A percentile compares a stretch with the other conserved stretches of the same genome.
phyloP scores from a whole-genome alignment of 2,329 filamentous ascomycete genomes.

The Acrodontium crateriforme region DNA sequence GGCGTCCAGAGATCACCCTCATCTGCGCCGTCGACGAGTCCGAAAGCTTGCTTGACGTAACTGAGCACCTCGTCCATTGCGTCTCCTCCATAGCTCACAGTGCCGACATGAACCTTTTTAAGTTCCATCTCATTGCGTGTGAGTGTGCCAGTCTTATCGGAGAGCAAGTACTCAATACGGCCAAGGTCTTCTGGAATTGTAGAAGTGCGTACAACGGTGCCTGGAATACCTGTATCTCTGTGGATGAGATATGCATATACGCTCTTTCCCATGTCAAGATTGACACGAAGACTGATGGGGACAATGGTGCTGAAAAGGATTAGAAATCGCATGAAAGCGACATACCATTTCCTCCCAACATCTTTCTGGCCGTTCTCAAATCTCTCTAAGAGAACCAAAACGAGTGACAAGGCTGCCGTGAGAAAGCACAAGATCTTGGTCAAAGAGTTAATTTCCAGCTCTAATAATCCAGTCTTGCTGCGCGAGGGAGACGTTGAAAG shows the following conservation, averaged over 20 bases:
- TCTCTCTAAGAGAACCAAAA: slow-evolving; percentile 76
- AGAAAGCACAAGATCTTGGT: slow-evolving; percentile 91
- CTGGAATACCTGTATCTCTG: slow-evolving; percentile 74
- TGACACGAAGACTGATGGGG: slow-evolving; percentile 89
- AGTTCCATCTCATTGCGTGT: slow-evolving; percentile 79
- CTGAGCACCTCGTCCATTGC: slow-evolving; percentile 93
- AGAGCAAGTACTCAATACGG: slow-evolving; percentile 87
- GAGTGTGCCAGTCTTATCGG: slow-evolving; percentile 94
- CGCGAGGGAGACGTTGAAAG: slow-evolving; percentile 83
- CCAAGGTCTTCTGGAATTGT: slow-evolving; percentile 96
- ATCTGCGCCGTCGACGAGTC: neutral
- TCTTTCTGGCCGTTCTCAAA: slow-evolving; percentile 47
- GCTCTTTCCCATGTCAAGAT: slow-evolving; percentile 92
- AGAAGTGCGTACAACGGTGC: slow-evolving; percentile 85
- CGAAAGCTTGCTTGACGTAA: slow-evolving; percentile 74
- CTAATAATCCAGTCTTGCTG: slow-evolving; percentile 84
- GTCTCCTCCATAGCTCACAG: slow-evolving; percentile 94
- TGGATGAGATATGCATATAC: slow-evolving; percentile 96
- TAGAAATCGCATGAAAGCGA: slow-evolving; percentile 95
- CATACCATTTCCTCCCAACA: slow-evolving; percentile 56
- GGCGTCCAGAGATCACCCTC: slow-evolving; percentile 3
- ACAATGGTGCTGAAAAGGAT: slow-evolving; percentile 99
- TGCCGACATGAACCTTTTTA: slow-evolving; percentile 96
- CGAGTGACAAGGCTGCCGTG: slow-evolving; percentile 71
- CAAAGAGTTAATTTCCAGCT: slow-evolving; percentile 91